These are phyloP conservation scores for Gossypium sturtianum DNA, from an alignment of 345 rosid species.

Conservation along the genomic window DNA sequence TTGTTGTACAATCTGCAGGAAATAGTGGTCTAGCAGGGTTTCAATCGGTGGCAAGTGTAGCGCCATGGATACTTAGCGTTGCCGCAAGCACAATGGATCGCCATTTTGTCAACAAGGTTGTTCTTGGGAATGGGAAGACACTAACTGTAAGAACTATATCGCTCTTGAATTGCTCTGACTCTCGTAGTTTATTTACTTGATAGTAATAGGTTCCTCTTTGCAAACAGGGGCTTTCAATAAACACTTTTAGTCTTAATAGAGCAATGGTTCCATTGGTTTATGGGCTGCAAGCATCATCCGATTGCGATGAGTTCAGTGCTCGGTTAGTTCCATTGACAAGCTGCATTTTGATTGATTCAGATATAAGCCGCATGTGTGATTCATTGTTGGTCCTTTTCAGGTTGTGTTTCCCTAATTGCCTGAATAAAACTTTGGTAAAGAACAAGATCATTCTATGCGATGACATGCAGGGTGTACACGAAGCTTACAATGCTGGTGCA, in stretches of 20 bases:
- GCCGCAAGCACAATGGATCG: slow-evolving; percentile 50
- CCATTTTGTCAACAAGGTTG: slow-evolving; percentile 22
- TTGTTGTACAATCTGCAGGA: slow-evolving; percentile 30
- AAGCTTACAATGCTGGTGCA: slow-evolving; percentile 27
- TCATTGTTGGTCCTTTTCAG: slow-evolving; percentile 21
- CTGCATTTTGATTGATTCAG: slow-evolving; percentile 37
- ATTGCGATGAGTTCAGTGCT: not conserved
- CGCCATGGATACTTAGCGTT: slow-evolving; percentile 47
- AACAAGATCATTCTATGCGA: slow-evolving; percentile 55
- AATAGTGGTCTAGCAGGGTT: slow-evolving; percentile 28
- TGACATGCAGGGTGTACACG: not conserved
- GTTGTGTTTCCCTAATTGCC: slow-evolving; percentile 23
- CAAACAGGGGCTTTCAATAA: slow-evolving; percentile 36
- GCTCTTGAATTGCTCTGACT: not conserved
- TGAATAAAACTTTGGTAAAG: slow-evolving; percentile 29
- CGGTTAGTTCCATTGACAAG: slow-evolving; percentile 19
- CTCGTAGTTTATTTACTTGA: too few relatives aligned
- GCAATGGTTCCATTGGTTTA: too few relatives aligned
- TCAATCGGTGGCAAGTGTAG: slow-evolving; percentile 11
- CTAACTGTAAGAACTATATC: slow-evolving; percentile 26
- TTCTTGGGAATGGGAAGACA: slow-evolving; percentile 31
- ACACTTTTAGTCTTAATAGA: slow-evolving; percentile 21
- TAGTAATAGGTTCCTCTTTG: not conserved
- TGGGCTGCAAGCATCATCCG: not conserved
- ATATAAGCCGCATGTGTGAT: slow-evolving; percentile 11